phyloP scores from a whole-genome alignment of 306 rosid species.

The Aeschynomene evenia region DNA sequence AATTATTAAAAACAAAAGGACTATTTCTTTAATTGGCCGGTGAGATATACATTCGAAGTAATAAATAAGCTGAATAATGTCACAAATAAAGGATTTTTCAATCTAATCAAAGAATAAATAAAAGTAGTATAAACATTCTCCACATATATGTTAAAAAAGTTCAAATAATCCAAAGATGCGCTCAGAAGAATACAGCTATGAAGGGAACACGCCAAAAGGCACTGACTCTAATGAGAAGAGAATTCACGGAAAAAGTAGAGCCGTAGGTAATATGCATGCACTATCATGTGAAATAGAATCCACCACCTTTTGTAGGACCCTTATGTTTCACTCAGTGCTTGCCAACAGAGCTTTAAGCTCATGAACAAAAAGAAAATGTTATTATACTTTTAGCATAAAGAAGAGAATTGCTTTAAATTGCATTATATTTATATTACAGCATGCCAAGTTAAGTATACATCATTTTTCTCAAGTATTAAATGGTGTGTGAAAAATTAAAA shows the following conservation, averaged over 20 bases:
- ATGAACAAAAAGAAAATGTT: neutral
- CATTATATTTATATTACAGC: conserved; percentile 36
- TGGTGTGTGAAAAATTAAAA: conserved; percentile 41
- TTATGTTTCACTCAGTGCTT: conserved; percentile 21
- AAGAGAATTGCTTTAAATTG: conserved; percentile 4
- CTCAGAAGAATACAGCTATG: neutral
- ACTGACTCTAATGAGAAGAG: neutral
- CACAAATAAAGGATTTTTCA: too few relatives aligned
- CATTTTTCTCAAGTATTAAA: conserved; percentile 33
- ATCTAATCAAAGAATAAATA: too few relatives aligned
- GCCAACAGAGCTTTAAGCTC: conserved; percentile 19
- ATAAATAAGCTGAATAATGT: too few relatives aligned
- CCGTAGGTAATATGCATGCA: conserved; percentile 1
- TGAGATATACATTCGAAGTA: too few relatives aligned
- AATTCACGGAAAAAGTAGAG: conserved; percentile 1
- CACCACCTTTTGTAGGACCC: neutral
- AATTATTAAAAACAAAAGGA: too few relatives aligned
- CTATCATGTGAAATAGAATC: neutral
- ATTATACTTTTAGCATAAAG: neutral
- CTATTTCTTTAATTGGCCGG: too few relatives aligned
- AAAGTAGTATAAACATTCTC: neutral
- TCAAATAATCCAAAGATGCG: neutral
- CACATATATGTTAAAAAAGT: neutral
- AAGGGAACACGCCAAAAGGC: conserved; percentile 16
- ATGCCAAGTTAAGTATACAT: conserved; percentile 44